Percentiles rank a stretch among this genome's conserved stretches.
These are phyloP conservation scores for Nicotiana rustica DNA, from an alignment of 305 asterid species.

Conservation along the genomic window DNA sequence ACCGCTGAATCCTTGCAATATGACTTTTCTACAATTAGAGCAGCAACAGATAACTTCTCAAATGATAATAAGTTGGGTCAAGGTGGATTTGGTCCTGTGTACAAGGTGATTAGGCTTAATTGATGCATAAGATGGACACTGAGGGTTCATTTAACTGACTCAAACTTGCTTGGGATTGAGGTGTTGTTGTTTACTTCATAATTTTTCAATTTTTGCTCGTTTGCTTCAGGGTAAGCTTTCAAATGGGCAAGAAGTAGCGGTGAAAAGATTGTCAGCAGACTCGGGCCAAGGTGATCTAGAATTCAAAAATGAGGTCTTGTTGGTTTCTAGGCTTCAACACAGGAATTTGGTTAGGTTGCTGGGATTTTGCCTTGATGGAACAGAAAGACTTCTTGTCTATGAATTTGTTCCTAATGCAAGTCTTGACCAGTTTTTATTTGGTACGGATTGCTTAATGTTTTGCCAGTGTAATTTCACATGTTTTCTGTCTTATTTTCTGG, in stretches of 20 bases:
- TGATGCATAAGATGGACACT: neutral
- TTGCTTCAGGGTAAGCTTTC: constrained; percentile 31
- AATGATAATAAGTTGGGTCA: constrained; percentile 12
- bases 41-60: constrained; percentile 36
- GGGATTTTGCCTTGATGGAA: constrained; percentile 44
- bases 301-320: constrained; percentile 43
- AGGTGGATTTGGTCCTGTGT: constrained; percentile 35
- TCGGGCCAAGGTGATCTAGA: constrained; percentile 43
- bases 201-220: neutral
- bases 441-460: constrained; percentile 10
- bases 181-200: neutral
- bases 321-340: constrained; percentile 49
- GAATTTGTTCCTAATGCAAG: constrained; percentile 47
- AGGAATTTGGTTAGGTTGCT: constrained; percentile 42
- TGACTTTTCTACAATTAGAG: constrained; percentile 31
- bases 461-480: neutral
- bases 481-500: neutral
- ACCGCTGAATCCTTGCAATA: constrained; percentile 35
- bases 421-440: constrained; percentile 43
- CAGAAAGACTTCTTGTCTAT: constrained; percentile 46
- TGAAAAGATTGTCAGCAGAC: constrained; percentile 41
- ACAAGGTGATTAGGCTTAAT: constrained; percentile 28
- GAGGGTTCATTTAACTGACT: too few species aligned
- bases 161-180: too few species aligned
- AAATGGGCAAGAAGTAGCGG: constrained; percentile 40